A percentile compares a stretch with the other conserved stretches of the same genome.
These are phyloP conservation scores for Fraxinus sp. DNA, from an alignment of 305 asterid species.

Conservation along the genomic window DNA sequence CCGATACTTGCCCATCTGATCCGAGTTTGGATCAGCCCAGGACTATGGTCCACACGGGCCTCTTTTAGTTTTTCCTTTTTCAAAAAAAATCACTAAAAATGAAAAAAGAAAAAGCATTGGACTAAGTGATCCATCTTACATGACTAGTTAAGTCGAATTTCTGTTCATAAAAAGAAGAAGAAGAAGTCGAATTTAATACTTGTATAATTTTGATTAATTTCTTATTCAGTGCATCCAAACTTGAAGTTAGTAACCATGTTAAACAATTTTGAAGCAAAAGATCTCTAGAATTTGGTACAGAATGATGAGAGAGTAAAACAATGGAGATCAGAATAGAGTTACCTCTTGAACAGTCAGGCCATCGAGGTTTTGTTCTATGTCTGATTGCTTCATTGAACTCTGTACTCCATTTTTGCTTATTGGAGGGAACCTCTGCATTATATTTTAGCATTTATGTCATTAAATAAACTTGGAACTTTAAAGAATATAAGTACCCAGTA, in stretches of 20 bases:
- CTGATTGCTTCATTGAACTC: slow-evolving; percentile 37
- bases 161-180: too few relatives aligned
- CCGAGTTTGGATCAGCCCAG: neutral
- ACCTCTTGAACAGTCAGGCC: slow-evolving; percentile 47
- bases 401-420: slow-evolving; percentile 36
- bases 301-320: neutral
- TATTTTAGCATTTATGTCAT: slow-evolving; percentile 2
- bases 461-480: neutral
- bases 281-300: neutral
- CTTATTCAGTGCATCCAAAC: neutral
- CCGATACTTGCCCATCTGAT: neutral
- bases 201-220: neutral
- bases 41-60: neutral
- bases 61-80: neutral
- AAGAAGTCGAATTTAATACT: neutral
- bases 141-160: neutral
- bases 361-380: slow-evolving; percentile 42
- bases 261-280: neutral
- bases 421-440: slow-evolving; percentile 43
- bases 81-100: neutral
- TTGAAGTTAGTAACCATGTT: neutral
- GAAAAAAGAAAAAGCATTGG: neutral
- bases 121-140: neutral
- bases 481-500: neutral
- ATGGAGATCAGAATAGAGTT: slow-evolving; percentile 5